phyloP scores from a whole-genome alignment of 208 protist genomes.

The Trypanosomatidae sp. region DNA sequence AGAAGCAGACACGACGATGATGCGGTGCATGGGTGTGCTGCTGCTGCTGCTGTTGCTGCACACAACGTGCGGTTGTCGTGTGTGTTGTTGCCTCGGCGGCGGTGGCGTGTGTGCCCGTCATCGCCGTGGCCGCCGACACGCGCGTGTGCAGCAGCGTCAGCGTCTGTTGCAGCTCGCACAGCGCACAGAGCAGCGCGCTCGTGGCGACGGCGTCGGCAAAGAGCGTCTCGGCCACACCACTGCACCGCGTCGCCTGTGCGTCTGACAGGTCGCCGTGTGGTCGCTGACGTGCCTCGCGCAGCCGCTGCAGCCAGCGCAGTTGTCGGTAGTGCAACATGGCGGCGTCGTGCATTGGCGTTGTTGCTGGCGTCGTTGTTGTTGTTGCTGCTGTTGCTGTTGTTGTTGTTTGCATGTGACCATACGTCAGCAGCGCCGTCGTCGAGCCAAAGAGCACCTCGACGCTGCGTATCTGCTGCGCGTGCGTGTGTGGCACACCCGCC shows the following conservation, averaged over 20 bases:
- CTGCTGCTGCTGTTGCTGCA: too few relatives aligned
- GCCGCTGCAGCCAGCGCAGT: slow-evolving; percentile 68
- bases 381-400: background rate
- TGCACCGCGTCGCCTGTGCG: slow-evolving; percentile 66
- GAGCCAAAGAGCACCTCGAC: slow-evolving; percentile 71
- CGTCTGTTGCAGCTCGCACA: slow-evolving; percentile 26
- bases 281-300: slow-evolving; percentile 56
- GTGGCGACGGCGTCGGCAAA: slow-evolving; percentile 31
- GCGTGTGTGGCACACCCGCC: slow-evolving; percentile 64
- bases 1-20: too few relatives aligned
- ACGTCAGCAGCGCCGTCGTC: slow-evolving; percentile 39
- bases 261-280: slow-evolving; percentile 77
- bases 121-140: background rate
- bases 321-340: slow-evolving; percentile 53
- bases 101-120: too few relatives aligned
- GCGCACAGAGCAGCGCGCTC: slow-evolving; percentile 12
- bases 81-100: too few relatives aligned
- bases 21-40: too few relatives aligned
- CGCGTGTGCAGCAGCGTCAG: slow-evolving; percentile 10
- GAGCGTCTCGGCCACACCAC: slow-evolving; percentile 53
- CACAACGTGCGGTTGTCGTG: too few relatives aligned
- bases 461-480: slow-evolving; percentile 27
- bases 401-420: slow-evolving; percentile 14
- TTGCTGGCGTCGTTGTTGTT: slow-evolving; percentile 5
- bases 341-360: slow-evolving; percentile 11